These are phyloP conservation scores for Sisymbrium altissimum DNA, from an alignment of 345 rosid species.

Conservation along the genomic window DNA sequence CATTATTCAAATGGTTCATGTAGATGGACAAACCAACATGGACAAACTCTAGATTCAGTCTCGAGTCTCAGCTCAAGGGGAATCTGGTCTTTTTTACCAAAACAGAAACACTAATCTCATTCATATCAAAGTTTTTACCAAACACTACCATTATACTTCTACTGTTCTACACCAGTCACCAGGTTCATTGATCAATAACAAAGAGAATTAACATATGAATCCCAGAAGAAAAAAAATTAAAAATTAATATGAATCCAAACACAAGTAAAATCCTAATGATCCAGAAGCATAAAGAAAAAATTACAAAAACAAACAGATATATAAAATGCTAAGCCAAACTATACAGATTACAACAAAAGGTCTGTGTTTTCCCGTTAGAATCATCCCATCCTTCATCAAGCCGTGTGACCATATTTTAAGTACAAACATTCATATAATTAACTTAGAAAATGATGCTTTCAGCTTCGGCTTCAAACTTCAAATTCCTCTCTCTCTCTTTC, in stretches of 20 bases:
- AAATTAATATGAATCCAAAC: constrained; percentile 12
- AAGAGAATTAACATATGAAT: not conserved
- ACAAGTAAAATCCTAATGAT: constrained; percentile 15
- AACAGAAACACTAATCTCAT: not conserved
- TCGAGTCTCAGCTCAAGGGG: not conserved
- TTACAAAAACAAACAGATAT: not conserved
- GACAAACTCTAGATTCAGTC: not conserved
- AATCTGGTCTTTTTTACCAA: not conserved
- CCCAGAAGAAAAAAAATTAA: not conserved
- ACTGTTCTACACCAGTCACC: too few relatives aligned
- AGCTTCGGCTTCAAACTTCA: constrained; percentile 11
- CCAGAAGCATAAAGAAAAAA: not conserved
- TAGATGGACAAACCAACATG: too few relatives aligned
- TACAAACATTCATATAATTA: constrained; percentile 33
- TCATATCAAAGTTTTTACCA: not conserved
- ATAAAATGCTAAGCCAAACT: constrained; percentile 29
- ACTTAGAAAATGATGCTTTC: constrained; percentile 5
- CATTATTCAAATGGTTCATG: too few relatives aligned
- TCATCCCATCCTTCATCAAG: constrained; percentile 21
- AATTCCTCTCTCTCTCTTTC: constrained; percentile 2
- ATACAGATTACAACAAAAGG: constrained; percentile 40
- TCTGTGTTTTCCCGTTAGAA: constrained; percentile 3
- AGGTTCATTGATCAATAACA: not conserved
- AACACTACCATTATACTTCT: not conserved
- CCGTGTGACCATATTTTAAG: constrained; percentile 21